Base-by-base conservation (phyloP, 2,329 filamentous ascomycete genomes). In the Diaporthe citri region DNA sequence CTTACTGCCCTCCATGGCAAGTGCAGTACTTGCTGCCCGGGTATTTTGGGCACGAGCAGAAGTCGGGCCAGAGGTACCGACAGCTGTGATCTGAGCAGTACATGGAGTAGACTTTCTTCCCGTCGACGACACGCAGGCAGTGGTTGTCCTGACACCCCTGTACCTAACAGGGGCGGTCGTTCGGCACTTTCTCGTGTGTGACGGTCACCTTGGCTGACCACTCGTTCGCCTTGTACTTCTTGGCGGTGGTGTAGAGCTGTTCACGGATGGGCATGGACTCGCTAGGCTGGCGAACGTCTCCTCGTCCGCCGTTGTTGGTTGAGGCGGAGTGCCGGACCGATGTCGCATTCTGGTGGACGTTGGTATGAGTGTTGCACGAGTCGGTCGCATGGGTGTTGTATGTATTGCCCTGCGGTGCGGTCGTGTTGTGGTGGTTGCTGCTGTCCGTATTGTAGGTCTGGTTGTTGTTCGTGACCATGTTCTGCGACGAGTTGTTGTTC, bases 121-220 rank as follows among this genome's bases (percentile, higher is more conserved):
- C 59, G 7, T 43, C 59, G 3, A 46, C 59, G 34, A 31, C 41
- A 46, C 59, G 59, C 4, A 43, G n/a, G 20, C n/a, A 46, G 39
- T 31, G n/a, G 0, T 2, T 31, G 3, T 20, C 39, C 20, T 5
- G 39, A n/a, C 59, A 31, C 20, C 59, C 59, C 59, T 28, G 39
- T 9, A 62, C 59, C 59, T 28, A 62, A 28, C 39, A 62, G 59
- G 39, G 59, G 20, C 59, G 59, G 17, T 31, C 39, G 25, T 64
- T 2, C 7, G 59, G 59, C 2, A 28, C 41, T 3, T 9, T 1
- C 59, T 46, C 9, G 59, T 64, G n/a, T 5, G 28, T 57, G 55
- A 36, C 8, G 1, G 7, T 31, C 0, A 31, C 17, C 55, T 12
- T 20, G 28, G 15, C 55, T 20, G 7, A n/a, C 56, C 31, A 59